Evolutionary conservation across 1,284 basidiomycete species (phyloP), one percentile per base, ranked within the genome.

Genomic region (Amylostereum areolatum): DNA sequence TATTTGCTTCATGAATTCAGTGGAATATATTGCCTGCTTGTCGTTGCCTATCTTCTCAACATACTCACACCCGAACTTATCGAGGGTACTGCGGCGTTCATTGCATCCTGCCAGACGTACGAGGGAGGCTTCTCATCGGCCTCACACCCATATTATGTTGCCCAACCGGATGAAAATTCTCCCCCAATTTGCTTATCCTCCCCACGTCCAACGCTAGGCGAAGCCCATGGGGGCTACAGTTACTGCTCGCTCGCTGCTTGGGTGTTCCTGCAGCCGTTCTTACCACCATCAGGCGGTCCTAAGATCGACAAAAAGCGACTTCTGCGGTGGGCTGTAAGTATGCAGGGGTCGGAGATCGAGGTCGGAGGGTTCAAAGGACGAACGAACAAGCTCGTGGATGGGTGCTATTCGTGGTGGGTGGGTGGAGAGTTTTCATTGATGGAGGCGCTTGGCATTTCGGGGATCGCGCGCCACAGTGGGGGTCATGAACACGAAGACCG

Each of bases 341-440:
- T 97, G 84, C 97, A 99, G 64, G 94, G 93, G 0, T 67, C 60
- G 0, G 83, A 85, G 28, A 77, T 80, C 28, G 96, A 99, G 61
- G 76, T 93, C 3, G 95, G 94, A 3, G 97, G 96, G 0, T 98
- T 99, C 69, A 80, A 81, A 43, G 97, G 97, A 0, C 75, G 97
- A 40, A 92, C 92, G 52, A 99, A 99, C 67, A 99, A 99, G 68
- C 80, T 99, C 10, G 96, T 99, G 0, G 97, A 99, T 62, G 97
- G 96, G 2, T 99, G 97, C 68, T 99, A 99, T 66, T 86, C 90
- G 31, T 99, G 97, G 97, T 99, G 94, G 89, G 91, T 95, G 29
- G 96, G 91, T 2, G 95, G 95, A 0, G 79, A 88, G n/a, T 90
- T 97, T 62, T 77, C 81, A 0, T 70, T 97, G 8, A 69, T 97